These are phyloP conservation scores for Aspergillus felis DNA, from an alignment of 2,329 filamentous ascomycete species.

Conservation along the genomic window DNA sequence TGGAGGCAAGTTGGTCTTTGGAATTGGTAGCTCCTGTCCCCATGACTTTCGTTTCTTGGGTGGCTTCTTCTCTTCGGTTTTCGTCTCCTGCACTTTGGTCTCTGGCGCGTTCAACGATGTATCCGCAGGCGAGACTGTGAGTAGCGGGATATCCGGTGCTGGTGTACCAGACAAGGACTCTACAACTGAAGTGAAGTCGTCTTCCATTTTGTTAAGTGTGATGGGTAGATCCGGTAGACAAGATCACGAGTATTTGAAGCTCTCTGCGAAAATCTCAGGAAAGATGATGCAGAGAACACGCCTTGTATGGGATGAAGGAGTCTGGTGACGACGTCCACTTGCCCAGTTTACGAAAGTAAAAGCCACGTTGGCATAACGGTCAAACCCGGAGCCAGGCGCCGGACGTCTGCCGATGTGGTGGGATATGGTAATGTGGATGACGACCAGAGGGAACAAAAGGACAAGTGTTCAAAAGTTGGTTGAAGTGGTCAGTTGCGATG, in stretches of 20 bases:
- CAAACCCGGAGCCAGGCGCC: conserved; percentile 24
- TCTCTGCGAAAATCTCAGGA: conserved; percentile 8
- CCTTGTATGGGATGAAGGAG: conserved; percentile 1
- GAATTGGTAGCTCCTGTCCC: conserved; percentile 94
- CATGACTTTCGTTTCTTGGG: conserved; percentile 96
- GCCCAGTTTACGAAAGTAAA: conserved; percentile 15
- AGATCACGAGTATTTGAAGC: background rate
- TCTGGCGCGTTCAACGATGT: conserved; percentile 33
- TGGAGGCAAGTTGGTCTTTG: conserved; percentile 92
- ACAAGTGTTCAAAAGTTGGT: conserved; percentile 30
- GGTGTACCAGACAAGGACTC: conserved; percentile 31
- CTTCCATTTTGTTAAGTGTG: conserved; percentile 26
- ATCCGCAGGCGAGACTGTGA: conserved; percentile 41
- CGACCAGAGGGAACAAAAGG: conserved; percentile 22
- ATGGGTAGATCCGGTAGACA: background rate
- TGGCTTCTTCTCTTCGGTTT: conserved; percentile 62
- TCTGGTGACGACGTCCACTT: conserved; percentile 6
- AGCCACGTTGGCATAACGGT: conserved; percentile 38
- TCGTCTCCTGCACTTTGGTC: conserved; percentile 19
- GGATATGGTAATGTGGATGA: background rate
- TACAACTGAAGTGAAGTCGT: conserved; percentile 26
- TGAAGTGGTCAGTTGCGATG: conserved; percentile 6
- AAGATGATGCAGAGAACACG: background rate
- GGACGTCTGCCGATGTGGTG: conserved; percentile 6
- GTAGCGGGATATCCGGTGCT: conserved; percentile 29